Conservation (phyloP, 2,329 filamentous ascomycete genomes). For the Aspergillus neoniger region DNA sequence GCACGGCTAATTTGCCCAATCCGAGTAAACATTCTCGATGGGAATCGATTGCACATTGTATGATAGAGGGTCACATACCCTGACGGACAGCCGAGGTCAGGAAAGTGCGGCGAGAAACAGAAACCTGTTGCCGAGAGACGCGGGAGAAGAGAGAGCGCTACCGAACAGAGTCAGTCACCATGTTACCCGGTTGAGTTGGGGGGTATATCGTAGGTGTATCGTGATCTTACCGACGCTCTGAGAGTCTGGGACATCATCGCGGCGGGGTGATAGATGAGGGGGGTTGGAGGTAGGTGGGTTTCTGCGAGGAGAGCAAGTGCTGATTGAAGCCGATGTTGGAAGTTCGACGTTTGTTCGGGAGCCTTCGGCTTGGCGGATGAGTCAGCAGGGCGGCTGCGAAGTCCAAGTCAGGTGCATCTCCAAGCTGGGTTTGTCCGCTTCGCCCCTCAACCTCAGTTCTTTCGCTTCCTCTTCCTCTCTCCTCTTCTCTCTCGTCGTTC, state of each 20-base stretch:
- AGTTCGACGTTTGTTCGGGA: slow-evolving; percentile 30
- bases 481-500: slow-evolving; percentile 19
- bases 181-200: not conserved
- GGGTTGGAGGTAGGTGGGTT: slow-evolving; percentile 25
- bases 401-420: slow-evolving; percentile 2
- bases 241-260: slow-evolving; percentile 63
- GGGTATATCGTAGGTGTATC: not conserved
- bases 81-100: slow-evolving; percentile 63
- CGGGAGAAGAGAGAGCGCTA: slow-evolving; percentile 65
- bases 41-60: slow-evolving; percentile 26
- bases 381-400: slow-evolving; percentile 21
- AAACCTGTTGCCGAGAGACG: slow-evolving; percentile 59
- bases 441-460: slow-evolving; percentile 15
- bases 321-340: slow-evolving; percentile 24
- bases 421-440: slow-evolving; percentile 17
- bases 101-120: slow-evolving; percentile 63
- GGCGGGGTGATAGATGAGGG: slow-evolving; percentile 33
- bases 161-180: slow-evolving; percentile 19
- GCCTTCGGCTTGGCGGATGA: slow-evolving; percentile 32
- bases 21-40: not conserved
- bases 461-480: slow-evolving; percentile 16
- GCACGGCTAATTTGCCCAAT: not conserved
- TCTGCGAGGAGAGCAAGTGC: slow-evolving; percentile 23
- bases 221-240: slow-evolving; percentile 58
- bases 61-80: slow-evolving; percentile 52